Evolutionary conservation across 1,284 basidiomycete genomes (phyloP).

Genomic region (Leccinum fuscescens): DNA sequence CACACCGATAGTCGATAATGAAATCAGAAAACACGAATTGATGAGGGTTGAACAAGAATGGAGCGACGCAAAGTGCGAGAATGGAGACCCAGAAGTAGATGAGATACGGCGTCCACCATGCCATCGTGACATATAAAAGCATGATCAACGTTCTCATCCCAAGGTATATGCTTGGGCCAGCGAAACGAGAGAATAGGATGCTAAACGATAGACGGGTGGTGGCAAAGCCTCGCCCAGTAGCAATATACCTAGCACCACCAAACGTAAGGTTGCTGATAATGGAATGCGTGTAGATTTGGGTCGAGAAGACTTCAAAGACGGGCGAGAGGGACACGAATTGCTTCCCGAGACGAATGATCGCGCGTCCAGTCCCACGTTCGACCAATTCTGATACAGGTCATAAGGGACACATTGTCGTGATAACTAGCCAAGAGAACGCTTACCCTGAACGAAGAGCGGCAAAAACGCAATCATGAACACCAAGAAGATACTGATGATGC

Average conservation of each 20-base stretch:
- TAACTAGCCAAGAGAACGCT: slow-evolving; percentile 18
- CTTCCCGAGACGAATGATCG: slow-evolving; percentile 84
- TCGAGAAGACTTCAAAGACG: slow-evolving; percentile 93
- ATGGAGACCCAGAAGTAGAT: slow-evolving; percentile 97
- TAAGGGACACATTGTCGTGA: not conserved
- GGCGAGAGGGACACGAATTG: slow-evolving; percentile 94
- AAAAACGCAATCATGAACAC: slow-evolving; percentile 96
- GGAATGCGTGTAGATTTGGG: slow-evolving; percentile 94
- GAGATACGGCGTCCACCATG: slow-evolving; percentile 86
- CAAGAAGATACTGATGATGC: slow-evolving; percentile 94
- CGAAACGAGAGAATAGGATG: slow-evolving; percentile 93
- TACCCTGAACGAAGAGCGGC: slow-evolving; percentile 91
- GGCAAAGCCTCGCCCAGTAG: slow-evolving; percentile 98
- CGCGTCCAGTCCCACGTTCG: slow-evolving; percentile 87
- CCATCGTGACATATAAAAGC: slow-evolving; percentile 87
- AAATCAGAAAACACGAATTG: slow-evolving; percentile 95
- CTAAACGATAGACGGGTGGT: slow-evolving; percentile 91
- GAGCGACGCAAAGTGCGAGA: slow-evolving; percentile 83
- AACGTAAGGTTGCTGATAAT: slow-evolving; percentile 94
- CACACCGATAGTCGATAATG: slow-evolving; percentile 89
- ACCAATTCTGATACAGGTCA: slow-evolving; percentile 68
- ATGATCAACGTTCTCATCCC: slow-evolving; percentile 89
- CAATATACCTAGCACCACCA: slow-evolving; percentile 94
- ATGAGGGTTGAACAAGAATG: slow-evolving; percentile 96
- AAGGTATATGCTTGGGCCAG: slow-evolving; percentile 93